These are phyloP conservation scores for Wickerhamomyces xylosicus DNA, from an alignment of 805 yeast genomes.

Conservation along the genomic window DNA sequence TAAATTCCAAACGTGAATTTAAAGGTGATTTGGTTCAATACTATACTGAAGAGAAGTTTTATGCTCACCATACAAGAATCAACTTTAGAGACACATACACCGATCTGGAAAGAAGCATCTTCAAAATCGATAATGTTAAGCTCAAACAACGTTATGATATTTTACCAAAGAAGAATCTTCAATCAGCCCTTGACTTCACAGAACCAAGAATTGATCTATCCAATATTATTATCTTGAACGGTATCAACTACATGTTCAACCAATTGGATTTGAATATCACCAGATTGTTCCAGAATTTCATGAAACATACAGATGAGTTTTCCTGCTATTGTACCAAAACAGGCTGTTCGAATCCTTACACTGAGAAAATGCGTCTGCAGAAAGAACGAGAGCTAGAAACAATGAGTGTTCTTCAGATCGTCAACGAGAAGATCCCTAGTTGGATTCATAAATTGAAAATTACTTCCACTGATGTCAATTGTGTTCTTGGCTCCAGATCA, in stretches of 20 bases:
- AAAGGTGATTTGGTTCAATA: constrained; percentile 16
- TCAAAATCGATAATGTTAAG: constrained; percentile 9
- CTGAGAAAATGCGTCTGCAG: not conserved
- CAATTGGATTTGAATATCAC: constrained; percentile 1
- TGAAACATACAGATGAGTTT: constrained; percentile 1
- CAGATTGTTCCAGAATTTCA: not conserved
- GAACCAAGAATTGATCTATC: constrained; percentile 19
- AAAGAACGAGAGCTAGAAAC: too few species aligned
- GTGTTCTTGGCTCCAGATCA: constrained; percentile 31
- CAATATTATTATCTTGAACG: constrained; percentile 20
- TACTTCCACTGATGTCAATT: constrained; percentile 9
- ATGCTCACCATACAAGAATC: constrained; percentile 7
- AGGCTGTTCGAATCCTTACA: not conserved
- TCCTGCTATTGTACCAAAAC: not conserved
- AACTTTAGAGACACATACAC: constrained; percentile 11
- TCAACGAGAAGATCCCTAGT: constrained; percentile 14
- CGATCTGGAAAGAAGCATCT: constrained; percentile 2
- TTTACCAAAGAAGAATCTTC: constrained; percentile 6
- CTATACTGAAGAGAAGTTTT: constrained; percentile 6
- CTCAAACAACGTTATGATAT: constrained; percentile 8
- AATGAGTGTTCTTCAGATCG: constrained; percentile 4
- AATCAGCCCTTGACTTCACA: constrained; percentile 4
- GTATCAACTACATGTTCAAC: constrained; percentile 15
- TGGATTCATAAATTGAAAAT: constrained; percentile 11
- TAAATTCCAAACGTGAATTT: constrained; percentile 5